Conservation (phyloP, 352 stramenopile genomes). For the Phytophthora macrochlamydospora region DNA sequence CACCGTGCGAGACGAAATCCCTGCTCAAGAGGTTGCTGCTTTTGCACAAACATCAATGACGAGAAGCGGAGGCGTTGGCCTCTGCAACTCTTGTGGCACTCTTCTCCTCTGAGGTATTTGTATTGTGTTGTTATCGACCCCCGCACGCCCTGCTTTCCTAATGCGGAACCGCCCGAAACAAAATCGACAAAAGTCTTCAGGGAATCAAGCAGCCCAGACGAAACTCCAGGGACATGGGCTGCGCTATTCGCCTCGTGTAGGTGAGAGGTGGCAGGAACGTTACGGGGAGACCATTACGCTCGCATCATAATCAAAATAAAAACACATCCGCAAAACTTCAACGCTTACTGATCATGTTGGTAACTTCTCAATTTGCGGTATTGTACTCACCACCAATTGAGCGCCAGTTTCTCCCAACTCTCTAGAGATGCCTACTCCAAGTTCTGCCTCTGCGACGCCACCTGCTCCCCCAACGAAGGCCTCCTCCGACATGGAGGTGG, state of each 20-base stretch:
- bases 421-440: too few relatives aligned
- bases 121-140: conserved; percentile 44
- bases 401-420: too few relatives aligned
- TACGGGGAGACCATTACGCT: conserved; percentile 17
- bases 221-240: neutral
- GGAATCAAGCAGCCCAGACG: conserved; percentile 5
- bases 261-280: conserved; percentile 10
- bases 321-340: conserved; percentile 32
- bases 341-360: neutral
- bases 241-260: neutral
- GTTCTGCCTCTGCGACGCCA: too few relatives aligned
- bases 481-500: too few relatives aligned
- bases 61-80: conserved; percentile 11
- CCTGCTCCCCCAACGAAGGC: too few relatives aligned
- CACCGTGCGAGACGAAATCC: conserved; percentile 11
- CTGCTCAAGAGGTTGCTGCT: conserved; percentile 13
- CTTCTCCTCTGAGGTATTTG: conserved; percentile 33
- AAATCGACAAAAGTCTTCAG: conserved; percentile 7
- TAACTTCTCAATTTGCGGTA: neutral
- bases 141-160: conserved; percentile 24
- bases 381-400: too few relatives aligned
- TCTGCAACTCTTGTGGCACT: conserved; percentile 7
- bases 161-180: conserved; percentile 10
- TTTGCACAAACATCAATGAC: conserved; percentile 26
- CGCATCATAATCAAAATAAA: conserved; percentile 15